Evolutionary conservation across 208 protist genomes (phyloP).

Genomic region (Leishmania arabica): DNA sequence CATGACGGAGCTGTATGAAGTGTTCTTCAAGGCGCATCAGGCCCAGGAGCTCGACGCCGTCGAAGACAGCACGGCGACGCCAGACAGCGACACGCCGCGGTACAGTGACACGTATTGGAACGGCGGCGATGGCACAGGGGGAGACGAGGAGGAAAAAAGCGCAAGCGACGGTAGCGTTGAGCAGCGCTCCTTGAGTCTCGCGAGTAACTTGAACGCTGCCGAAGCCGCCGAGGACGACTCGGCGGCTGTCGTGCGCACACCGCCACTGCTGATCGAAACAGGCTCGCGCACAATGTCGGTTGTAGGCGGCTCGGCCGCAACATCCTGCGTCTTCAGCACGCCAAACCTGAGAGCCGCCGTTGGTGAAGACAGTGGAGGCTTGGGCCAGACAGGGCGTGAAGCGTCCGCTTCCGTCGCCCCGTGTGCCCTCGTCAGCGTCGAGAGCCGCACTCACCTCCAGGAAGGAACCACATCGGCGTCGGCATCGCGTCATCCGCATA

Average conservation of each 20-base stretch:
- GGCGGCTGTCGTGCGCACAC: neutral
- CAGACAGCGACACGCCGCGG: constrained; percentile 13
- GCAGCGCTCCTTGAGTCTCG: neutral
- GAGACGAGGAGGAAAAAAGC: neutral
- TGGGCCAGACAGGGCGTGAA: neutral
- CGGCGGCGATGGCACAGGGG: neutral
- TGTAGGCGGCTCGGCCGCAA: neutral
- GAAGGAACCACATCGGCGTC: neutral
- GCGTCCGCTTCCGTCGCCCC: neutral
- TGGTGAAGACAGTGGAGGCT: neutral
- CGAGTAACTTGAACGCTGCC: neutral
- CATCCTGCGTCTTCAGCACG: neutral
- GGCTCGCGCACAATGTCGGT: constrained; percentile 10
- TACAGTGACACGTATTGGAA: neutral
- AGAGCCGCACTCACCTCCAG: neutral
- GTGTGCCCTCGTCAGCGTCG: neutral
- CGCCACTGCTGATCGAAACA: constrained; percentile 11
- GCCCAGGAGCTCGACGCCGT: constrained; percentile 30
- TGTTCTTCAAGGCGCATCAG: constrained; percentile 30
- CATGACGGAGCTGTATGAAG: constrained; percentile 44
- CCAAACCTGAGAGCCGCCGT: neutral
- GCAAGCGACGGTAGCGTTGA: neutral
- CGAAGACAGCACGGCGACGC: constrained; percentile 19
- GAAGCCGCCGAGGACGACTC: neutral
- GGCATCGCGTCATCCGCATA: constrained; percentile 18